These are phyloP conservation scores for Paramecium bursaria DNA, from an alignment of 73 alveolate genomes.

Conservation along the genomic window DNA sequence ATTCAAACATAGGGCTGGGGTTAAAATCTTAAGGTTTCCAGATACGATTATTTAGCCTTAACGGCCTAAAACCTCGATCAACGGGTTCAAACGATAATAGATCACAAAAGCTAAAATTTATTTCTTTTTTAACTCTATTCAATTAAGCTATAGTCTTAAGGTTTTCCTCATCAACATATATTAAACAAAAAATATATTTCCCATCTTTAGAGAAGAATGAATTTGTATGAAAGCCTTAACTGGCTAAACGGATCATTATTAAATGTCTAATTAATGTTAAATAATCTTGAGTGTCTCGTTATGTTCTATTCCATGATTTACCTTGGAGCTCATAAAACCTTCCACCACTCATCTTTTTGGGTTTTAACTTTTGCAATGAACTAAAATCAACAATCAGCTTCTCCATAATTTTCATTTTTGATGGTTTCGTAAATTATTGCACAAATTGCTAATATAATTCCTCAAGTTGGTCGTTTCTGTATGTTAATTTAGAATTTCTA, in stretches of 20 bases:
- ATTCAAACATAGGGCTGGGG: not conserved
- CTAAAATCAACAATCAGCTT: no score
- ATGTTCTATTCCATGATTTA: not conserved
- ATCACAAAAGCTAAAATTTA: constrained; percentile 47
- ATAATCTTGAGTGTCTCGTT: not conserved
- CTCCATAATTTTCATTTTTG: no score
- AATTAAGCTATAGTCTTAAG: constrained; percentile 5
- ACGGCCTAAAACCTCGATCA: constrained; percentile 26
- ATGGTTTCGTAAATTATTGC: no score
- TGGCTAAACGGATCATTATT: not conserved
- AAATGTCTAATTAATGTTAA: not conserved
- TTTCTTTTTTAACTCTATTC: not conserved
- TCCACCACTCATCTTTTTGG: no score
- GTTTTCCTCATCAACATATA: constrained; percentile 9
- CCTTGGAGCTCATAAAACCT: no score
- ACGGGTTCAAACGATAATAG: constrained; percentile 44
- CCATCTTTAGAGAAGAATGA: not conserved
- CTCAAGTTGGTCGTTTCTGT: no score
- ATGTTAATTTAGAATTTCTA: no score
- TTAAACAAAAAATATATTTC: not conserved
- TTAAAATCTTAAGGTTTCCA: constrained; percentile 33
- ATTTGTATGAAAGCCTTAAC: not conserved
- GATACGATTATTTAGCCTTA: constrained; percentile 33
- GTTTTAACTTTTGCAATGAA: no score
- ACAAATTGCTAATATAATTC: no score